Evolutionary conservation across 768 basidiomycete species (phyloP).

Genomic region (Agaricus blazei): DNA sequence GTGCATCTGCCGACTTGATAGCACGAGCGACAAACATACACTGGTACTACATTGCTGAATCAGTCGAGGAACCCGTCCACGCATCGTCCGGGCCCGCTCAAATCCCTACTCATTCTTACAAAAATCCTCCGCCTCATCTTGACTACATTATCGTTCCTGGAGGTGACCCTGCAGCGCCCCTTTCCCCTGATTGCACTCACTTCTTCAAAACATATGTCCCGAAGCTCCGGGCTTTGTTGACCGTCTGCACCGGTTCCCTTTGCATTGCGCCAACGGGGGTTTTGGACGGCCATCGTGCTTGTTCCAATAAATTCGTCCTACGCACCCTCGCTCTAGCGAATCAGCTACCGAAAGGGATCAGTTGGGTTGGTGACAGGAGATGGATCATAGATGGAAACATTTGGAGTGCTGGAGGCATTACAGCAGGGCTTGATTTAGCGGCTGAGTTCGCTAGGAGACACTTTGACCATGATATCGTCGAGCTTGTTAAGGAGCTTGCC

Average conservation of each 20-base stretch:
- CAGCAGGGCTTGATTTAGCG: slow-evolving; percentile 22
- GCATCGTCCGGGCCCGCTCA: slow-evolving; percentile 16
- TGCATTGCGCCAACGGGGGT: slow-evolving; percentile 17
- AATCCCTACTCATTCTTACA: slow-evolving; percentile 18
- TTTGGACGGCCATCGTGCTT: slow-evolving; percentile 20
- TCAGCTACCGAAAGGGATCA: slow-evolving; percentile 18
- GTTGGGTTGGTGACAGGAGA: slow-evolving; percentile 22
- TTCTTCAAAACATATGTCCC: slow-evolving; percentile 16
- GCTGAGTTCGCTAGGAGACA: slow-evolving; percentile 21
- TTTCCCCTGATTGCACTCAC: slow-evolving; percentile 12
- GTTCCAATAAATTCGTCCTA: slow-evolving; percentile 19
- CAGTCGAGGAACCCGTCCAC: slow-evolving; percentile 11
- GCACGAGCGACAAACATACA: slow-evolving; percentile 17
- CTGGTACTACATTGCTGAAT: slow-evolving; percentile 21
- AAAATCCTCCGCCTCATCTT: slow-evolving; percentile 14
- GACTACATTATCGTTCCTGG: slow-evolving; percentile 25
- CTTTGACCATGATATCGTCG: slow-evolving; percentile 19
- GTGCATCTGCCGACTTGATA: slow-evolving; percentile 6
- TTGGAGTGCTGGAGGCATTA: slow-evolving; percentile 23
- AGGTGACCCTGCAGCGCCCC: slow-evolving; percentile 10
- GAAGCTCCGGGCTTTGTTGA: slow-evolving; percentile 17
- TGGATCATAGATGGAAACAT: slow-evolving; percentile 24
- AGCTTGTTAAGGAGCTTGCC: slow-evolving; percentile 14
- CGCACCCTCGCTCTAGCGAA: slow-evolving; percentile 5
- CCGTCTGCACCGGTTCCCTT: slow-evolving; percentile 22